Base-by-base conservation (phyloP, 129 eudicot genomes). In the Sambucus nigra region DNA sequence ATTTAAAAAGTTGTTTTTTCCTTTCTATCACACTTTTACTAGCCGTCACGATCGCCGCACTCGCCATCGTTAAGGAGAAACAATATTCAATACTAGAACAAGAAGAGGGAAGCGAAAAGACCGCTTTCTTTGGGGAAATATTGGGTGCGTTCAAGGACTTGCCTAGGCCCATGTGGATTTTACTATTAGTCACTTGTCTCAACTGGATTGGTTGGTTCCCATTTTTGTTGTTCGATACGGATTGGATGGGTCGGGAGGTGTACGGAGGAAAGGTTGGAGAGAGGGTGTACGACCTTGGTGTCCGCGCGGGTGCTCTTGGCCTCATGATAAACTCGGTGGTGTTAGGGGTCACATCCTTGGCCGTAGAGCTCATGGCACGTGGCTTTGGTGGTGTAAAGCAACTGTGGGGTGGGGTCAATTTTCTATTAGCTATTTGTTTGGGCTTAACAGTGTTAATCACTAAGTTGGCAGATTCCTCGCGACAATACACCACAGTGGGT, bases 211-310 rank as follows among this genome's bases (percentile, higher is more conserved):
- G 72, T 0, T 76, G 81, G 80, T 82, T 82, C 22, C 96, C 96
- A 0, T 87, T 83, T 39, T 13, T 82, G 16, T 17, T 87, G 39
- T 87, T 25, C 47, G 77, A 80, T 24, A 88, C 97, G 0, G 97
- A 88, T 45, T 88, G 97, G 94, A 81, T 88, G 84, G 97, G 97
- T 0, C 67, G 60, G 16, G 97, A 88, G 52, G 79, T 88, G 33
- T 88, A 77, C 15, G 97, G 97, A 0, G 97, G 97, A 0, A 25
- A 51, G n/a, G 67, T 67, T 0, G 72, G 61, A 1, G 70, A 69
- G 41, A 59, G 16, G 51, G 0, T 70, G 53, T 88, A 88, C 27
- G 68, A 66, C 25, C 49, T 51, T 0, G 96, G 96, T 4, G 96
- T 87, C 0, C 77, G 80, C 0, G 74, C 76, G 0, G 94, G 96